Percentiles rank a stretch among this genome's conserved stretches.
These are phyloP conservation scores for Berberis thunbergii DNA, from an alignment of 164 flowering plant species.

Conservation along the genomic window DNA sequence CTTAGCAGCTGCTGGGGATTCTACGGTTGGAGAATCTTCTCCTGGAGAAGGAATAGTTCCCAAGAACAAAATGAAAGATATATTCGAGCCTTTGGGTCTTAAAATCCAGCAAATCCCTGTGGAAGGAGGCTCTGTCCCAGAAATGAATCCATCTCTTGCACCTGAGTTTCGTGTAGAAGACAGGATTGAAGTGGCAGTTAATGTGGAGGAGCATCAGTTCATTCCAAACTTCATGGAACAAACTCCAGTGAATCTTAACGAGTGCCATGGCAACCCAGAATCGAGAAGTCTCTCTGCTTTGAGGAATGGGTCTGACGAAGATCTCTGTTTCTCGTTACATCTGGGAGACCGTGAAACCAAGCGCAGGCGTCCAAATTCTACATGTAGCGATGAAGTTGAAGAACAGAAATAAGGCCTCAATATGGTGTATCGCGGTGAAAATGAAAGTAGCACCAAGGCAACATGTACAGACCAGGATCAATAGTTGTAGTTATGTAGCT, in stretches of 20 bases:
- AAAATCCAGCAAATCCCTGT: conserved; percentile 39
- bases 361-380: conserved; percentile 35
- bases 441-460: too few relatives aligned
- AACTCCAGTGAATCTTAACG: conserved; percentile 33
- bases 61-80: conserved; percentile 44
- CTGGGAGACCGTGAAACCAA: conserved; percentile 75
- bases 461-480: too few relatives aligned
- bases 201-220: conserved; percentile 64
- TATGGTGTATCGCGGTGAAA: too few relatives aligned
- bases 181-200: conserved; percentile 34
- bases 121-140: conserved; percentile 36
- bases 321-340: conserved; percentile 56
- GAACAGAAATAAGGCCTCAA: conserved; percentile 2
- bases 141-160: conserved; percentile 18
- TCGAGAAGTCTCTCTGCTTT: conserved; percentile 46
- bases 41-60: conserved; percentile 35
- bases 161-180: conserved; percentile 43
- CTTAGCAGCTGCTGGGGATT: conserved; percentile 50
- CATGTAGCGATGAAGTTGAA: conserved; percentile 21
- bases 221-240: conserved; percentile 41
- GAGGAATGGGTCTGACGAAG: conserved; percentile 48
- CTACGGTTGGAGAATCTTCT: conserved; percentile 79
- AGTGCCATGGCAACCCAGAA: conserved; percentile 20
- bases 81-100: conserved; percentile 50
- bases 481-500: too few relatives aligned